Evolutionary conservation across 1,139 yeast genomes (phyloP).

Genomic region (Geotrichum cucujoidarum): DNA sequence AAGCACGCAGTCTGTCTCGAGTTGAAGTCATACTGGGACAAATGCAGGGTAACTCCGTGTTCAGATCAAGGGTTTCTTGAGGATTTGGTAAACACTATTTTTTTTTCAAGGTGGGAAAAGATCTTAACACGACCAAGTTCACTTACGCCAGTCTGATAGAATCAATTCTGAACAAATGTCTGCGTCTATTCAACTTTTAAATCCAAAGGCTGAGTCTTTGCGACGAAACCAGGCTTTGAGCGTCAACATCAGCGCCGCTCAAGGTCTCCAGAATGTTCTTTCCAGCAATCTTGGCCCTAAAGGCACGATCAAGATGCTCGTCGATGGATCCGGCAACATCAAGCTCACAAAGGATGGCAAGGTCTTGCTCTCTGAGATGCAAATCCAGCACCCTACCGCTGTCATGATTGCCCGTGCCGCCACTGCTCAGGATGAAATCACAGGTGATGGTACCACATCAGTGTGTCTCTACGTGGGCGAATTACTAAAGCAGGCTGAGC

Average conservation of each 20-base stretch:
- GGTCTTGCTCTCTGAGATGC: slow-evolving; percentile 91
- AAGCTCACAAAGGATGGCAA: slow-evolving; percentile 97
- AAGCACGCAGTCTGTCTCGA: too few relatives aligned
- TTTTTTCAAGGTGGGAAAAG: not conserved
- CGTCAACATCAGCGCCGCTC: slow-evolving; percentile 94
- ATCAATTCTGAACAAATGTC: slow-evolving; percentile 7
- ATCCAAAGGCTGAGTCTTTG: slow-evolving; percentile 94
- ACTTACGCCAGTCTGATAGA: not conserved
- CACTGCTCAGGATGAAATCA: slow-evolving; percentile 96
- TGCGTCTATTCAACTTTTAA: slow-evolving; percentile 75
- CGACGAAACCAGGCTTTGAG: slow-evolving; percentile 92
- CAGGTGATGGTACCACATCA: slow-evolving; percentile 99
- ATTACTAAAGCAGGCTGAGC: slow-evolving; percentile 86
- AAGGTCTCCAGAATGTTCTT: slow-evolving; percentile 88
- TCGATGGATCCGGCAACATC: slow-evolving; percentile 93
- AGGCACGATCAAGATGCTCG: slow-evolving; percentile 93
- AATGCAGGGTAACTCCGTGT: not conserved
- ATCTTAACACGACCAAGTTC: slow-evolving; percentile 1
- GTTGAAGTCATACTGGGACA: not conserved
- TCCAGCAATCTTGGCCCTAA: slow-evolving; percentile 93
- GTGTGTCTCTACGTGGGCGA: slow-evolving; percentile 95
- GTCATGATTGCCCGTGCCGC: slow-evolving; percentile 98
- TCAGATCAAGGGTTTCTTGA: not conserved
- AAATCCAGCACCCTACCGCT: slow-evolving; percentile 98
- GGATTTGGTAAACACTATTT: not conserved